phyloP scores from a whole-genome alignment of 2,329 filamentous ascomycete genomes.

The Periconia macrospinosa region DNA sequence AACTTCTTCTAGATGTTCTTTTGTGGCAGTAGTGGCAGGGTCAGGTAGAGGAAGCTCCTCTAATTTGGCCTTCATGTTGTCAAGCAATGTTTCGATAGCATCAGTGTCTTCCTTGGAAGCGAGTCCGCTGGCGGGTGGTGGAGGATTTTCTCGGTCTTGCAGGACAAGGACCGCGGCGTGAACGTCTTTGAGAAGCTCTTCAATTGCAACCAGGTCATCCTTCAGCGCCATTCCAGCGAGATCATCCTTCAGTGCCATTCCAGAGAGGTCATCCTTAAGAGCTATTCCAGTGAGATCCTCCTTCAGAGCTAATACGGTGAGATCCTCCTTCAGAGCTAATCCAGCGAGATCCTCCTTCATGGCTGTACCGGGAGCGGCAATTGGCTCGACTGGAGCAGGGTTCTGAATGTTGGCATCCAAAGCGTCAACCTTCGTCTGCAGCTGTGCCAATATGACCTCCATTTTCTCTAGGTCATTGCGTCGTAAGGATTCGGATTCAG shows the following conservation, averaged over 20 bases:
- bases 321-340: constrained; percentile 47
- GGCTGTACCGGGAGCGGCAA: constrained; percentile 43
- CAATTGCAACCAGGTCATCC: constrained; percentile 54
- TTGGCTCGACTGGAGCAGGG: constrained; percentile 43
- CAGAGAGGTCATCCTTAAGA: not conserved
- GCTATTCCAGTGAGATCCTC: constrained; percentile 28
- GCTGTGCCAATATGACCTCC: constrained; percentile 78
- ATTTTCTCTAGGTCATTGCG: constrained; percentile 81
- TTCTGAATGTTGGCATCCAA: constrained; percentile 61
- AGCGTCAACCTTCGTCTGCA: constrained; percentile 81
- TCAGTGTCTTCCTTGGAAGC: constrained; percentile 82
- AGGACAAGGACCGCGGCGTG: constrained; percentile 56
- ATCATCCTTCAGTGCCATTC: constrained; percentile 47
- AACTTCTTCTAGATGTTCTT: constrained; percentile 61
- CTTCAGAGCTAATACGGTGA: too few relatives aligned
- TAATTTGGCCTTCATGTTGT: constrained; percentile 84
- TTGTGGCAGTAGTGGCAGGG: constrained; percentile 68
- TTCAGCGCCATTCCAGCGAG: constrained; percentile 20
- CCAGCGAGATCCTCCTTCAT: constrained; percentile 34
- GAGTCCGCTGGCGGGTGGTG: constrained; percentile 49
- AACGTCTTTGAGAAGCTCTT: constrained; percentile 56
- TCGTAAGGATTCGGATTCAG: constrained; percentile 49
- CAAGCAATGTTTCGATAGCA: constrained; percentile 85
- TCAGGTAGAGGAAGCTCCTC: constrained; percentile 73
- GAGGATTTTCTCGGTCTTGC: constrained; percentile 29